Base-by-base conservation (phyloP, 257 asterid genomes). In the Fraxinus excelsior region DNA sequence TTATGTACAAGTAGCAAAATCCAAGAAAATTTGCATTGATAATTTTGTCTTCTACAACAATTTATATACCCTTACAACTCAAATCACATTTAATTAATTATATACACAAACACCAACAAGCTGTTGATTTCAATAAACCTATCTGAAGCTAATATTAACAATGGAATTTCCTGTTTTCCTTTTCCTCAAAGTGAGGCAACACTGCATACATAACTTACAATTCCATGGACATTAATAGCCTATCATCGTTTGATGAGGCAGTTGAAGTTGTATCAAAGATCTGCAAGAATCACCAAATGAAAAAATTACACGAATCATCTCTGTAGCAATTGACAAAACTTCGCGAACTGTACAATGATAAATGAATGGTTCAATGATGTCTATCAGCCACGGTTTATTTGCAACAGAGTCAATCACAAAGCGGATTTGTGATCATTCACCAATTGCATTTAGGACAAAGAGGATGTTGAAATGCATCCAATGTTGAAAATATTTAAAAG, bases 211-310 rank as follows among this genome's bases (percentile, higher is more conserved):
- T 67, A 74, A 38, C 70, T 86, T 76, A 92, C 79, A 91, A 77
- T 74, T 89, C 90, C 85, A 85, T 87, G 70, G 90, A 85, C 98
- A 94, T 91, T 51, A 94, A 91, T 76, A 89, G 74, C 76, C 73
- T 84, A 79, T 81, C 90, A 60, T 87, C 94, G 62, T 82, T 87
- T 11, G 88, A 78, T 32, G 31, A 53, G 18, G 85, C 82, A 73
- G 84, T 85, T 9, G 92, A 83, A 71, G 88, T 88, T 14, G 80
- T 84, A 76, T 87, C 90, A 21, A 91, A 89, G 21, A 87, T 80
- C 96, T 93, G 96, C 88, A 69, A 8, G 40, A 46, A 74, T 67
- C 77, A 68, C 12, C 68, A 62, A 26, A 77, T 51, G 5, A 60
- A 62, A n/a, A n/a, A n/a, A n/a, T n/a, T n/a, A n/a, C n/a, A n/a